Conservation (phyloP, 306 rosid species). For the Crotalaria pallida region DNA sequence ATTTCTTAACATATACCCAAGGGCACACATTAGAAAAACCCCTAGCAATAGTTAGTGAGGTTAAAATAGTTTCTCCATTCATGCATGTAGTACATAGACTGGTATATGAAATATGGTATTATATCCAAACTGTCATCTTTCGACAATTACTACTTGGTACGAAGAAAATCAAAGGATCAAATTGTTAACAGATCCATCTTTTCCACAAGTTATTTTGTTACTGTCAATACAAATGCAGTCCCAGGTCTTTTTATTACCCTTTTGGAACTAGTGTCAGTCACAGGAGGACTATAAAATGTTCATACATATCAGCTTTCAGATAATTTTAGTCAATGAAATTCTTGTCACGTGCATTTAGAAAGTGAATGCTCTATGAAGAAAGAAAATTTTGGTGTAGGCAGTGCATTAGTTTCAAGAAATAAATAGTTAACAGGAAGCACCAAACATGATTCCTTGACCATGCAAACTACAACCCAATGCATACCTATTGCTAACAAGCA, state of each 20-base stretch:
- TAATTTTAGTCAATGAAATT: background rate
- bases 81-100: background rate
- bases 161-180: background rate
- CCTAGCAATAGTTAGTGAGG: background rate
- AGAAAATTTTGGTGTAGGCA: background rate
- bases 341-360: background rate
- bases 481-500: background rate
- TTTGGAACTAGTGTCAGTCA: background rate
- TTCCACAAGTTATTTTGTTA: background rate
- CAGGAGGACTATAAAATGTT: background rate
- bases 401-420: background rate
- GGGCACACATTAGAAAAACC: too few relatives aligned
- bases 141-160: background rate
- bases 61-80: background rate
- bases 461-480: slow-evolving; percentile 1
- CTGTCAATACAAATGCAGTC: too few relatives aligned
- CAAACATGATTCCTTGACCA: background rate
- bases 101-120: background rate
- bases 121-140: background rate
- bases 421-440: background rate
- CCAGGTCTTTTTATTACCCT: background rate
- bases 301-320: background rate
- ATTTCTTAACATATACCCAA: too few relatives aligned
- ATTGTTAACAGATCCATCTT: background rate
- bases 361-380: background rate